Evolutionary conservation across 2,329 filamentous ascomycete species (phyloP), one percentile per base, ranked within the genome.

Genomic region (Arthrobotrys sphaeroides): DNA sequence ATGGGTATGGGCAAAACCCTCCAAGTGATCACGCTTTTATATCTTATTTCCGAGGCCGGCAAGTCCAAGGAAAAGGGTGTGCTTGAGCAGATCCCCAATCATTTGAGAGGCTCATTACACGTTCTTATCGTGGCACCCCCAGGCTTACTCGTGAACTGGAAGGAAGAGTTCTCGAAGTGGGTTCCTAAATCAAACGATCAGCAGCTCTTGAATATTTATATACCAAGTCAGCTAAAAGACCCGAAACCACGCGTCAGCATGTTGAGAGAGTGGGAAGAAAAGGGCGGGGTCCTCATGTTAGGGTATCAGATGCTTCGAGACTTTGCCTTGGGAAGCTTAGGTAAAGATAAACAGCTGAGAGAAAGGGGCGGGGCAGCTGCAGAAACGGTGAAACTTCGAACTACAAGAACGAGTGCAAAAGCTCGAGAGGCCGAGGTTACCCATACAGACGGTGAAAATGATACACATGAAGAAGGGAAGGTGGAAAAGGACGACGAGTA

Each of bases 1-100:
- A 97, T 97, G 93, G 94, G 94, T 0, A 83, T 97, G 1, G 93
- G 93, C 12, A 97, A 97, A 83, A 96, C 93, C 0, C 92, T 96
- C 90, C 93, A 97, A 83, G 88, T 93, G 0, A 49, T 72, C 36
- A 64, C 57, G 6, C 45, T 72, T 12, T 18, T 72, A 3, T 40
- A 72, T 16, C 5, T 57, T 2, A 72, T 4, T 80, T 81, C 24
- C 93, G 90, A 55, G 16, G 47, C 24, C 4, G 18, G 40, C n/a
- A 64, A 57, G 1, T 57, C 67, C 0, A 24, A 81, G 0, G 86
- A 93, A 64, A 81, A 83, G 0, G 81, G 83, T 0, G 83, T 94
- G 6, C 82, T 82, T 1, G 83, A 84, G 0, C 92, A 95, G 81
- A 86, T 97, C 24, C 93, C 93, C 0, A 76, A 85, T 12, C 84